Conservation (phyloP, 2,329 filamentous ascomycete genomes). For the Ploettnerulaceae sp. region DNA sequence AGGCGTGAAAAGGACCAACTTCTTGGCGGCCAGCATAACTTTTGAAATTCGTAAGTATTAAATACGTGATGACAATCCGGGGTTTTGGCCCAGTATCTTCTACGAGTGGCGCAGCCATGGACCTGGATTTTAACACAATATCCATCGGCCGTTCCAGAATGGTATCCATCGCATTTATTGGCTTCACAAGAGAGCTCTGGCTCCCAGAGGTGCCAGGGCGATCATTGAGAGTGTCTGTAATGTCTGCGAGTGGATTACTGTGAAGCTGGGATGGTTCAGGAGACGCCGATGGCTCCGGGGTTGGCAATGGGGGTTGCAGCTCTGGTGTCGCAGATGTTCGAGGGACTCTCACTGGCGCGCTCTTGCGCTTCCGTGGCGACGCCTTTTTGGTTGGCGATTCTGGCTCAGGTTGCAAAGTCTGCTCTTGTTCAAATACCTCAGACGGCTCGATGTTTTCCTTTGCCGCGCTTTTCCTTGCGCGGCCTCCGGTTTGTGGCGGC, state of each 20-base stretch:
- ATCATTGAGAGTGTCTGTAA: conserved; percentile 65
- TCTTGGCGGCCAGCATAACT: conserved; percentile 94
- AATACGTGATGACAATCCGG: conserved; percentile 86
- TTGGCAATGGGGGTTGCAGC: conserved; percentile 38
- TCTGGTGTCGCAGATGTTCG: conserved; percentile 33
- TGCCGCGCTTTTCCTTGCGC: conserved; percentile 38
- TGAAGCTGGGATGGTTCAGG: conserved; percentile 49
- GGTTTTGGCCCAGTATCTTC: conserved; percentile 75
- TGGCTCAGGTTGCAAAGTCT: conserved; percentile 45
- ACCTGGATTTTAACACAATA: conserved; percentile 82
- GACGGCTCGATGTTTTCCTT: conserved; percentile 52
- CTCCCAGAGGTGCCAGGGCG: conserved; percentile 46
- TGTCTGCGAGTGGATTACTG: conserved; percentile 64
- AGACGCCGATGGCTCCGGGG: conserved; percentile 51
- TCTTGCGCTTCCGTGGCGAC: conserved; percentile 65
- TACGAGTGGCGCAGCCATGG: conserved; percentile 59
- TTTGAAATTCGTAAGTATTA: conserved; percentile 96
- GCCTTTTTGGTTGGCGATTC: conserved; percentile 51
- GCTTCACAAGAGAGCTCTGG: conserved; percentile 53
- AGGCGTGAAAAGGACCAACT: conserved; percentile 93
- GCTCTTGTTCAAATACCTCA: conserved; percentile 54
- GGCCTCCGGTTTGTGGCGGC: conserved; percentile 35
- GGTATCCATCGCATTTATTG: conserved; percentile 71
- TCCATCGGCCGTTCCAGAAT: conserved; percentile 87
- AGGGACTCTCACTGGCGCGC: conserved; percentile 37